Evolutionary conservation across 345 rosid genomes (phyloP), one percentile per base, ranked within the genome.

Genomic region (Hibiscus mutabilis): DNA sequence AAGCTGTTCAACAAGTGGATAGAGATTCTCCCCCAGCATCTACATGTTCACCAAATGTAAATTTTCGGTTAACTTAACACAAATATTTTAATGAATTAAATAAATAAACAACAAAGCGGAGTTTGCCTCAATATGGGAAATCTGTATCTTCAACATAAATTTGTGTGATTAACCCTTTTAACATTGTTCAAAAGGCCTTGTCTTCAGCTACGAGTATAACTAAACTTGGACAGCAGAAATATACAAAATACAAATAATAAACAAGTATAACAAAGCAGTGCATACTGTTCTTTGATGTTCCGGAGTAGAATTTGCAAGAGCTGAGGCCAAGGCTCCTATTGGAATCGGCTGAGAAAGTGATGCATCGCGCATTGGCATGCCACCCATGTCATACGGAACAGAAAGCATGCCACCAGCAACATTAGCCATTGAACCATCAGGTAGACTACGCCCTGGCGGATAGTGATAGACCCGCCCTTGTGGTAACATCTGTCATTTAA

Each of bases 21-120:
- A 93, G 47, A 91, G 94, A 82, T 80, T 91, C 89, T 93, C 96
- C 5, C 98, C 97, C 70, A 93, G 79, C 96, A 93, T 85, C 97
- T 93, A 72, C 75, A 79, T 42, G 52, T 37, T 55, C 24, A 69
- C 2, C 24, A 7, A 33, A 16, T 13, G 40, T 46, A 52, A 16
- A 56, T 47, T 47, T 66, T 66, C 42, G 5, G 42, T 66, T 14
- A 66, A n/a, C 40, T 29, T 37, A 19, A 47, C n/a, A 37, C 13
- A 25, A 12, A 37, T 16, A 10, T 5, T 40, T 13, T 12, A 62
- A 62, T 31, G 24, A 7, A 64, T 37, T 37, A 37, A 2, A 37
- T 37, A 40, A 40, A 40, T 10, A 40, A 40, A 40, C 46, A 35
- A 35, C 40, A 35, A 6, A 35, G 10, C 40, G n/a, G 35, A 33